phyloP scores from a whole-genome alignment of 2,329 filamentous ascomycete genomes.

The Dactylellina haptotyla region DNA sequence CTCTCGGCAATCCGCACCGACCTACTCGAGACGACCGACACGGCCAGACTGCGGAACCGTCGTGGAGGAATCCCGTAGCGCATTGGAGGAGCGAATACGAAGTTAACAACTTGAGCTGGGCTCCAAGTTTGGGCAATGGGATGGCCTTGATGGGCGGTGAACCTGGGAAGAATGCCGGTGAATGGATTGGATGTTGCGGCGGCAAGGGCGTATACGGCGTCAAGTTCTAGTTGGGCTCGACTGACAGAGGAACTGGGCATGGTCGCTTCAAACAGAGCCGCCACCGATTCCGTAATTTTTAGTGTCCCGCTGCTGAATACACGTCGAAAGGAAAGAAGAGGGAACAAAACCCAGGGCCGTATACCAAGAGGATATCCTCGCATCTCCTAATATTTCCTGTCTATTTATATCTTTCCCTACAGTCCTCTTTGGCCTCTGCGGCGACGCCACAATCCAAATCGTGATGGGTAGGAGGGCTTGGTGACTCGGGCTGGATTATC shows the following conservation, averaged over 20 bases:
- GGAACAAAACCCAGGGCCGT: background rate
- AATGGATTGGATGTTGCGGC: slow-evolving; percentile 50
- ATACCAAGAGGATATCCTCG: background rate
- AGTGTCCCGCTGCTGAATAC: background rate
- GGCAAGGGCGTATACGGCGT: slow-evolving; percentile 50
- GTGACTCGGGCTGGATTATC: background rate
- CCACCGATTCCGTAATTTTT: background rate
- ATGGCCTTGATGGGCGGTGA: slow-evolving; percentile 53
- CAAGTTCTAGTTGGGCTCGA: slow-evolving; percentile 51
- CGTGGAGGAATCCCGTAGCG: slow-evolving; percentile 71
- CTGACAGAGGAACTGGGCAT: slow-evolving; percentile 5
- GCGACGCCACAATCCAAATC: background rate
- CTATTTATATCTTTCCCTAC: background rate
- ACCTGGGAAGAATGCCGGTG: slow-evolving; percentile 44
- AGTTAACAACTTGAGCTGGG: slow-evolving; percentile 85
- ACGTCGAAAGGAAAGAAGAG: background rate
- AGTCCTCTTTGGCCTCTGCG: background rate
- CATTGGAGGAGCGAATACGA: slow-evolving; percentile 89
- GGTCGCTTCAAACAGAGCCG: slow-evolving; percentile 5
- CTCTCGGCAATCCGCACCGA: slow-evolving; percentile 60
- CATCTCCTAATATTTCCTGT: background rate
- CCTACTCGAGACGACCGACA: slow-evolving; percentile 58
- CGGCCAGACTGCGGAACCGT: slow-evolving; percentile 59
- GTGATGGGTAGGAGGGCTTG: slow-evolving; percentile 8
- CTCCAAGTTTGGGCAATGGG: slow-evolving; percentile 73